These are phyloP conservation scores for Adansonia digitata DNA, from an alignment of 345 rosid species.

Conservation along the genomic window DNA sequence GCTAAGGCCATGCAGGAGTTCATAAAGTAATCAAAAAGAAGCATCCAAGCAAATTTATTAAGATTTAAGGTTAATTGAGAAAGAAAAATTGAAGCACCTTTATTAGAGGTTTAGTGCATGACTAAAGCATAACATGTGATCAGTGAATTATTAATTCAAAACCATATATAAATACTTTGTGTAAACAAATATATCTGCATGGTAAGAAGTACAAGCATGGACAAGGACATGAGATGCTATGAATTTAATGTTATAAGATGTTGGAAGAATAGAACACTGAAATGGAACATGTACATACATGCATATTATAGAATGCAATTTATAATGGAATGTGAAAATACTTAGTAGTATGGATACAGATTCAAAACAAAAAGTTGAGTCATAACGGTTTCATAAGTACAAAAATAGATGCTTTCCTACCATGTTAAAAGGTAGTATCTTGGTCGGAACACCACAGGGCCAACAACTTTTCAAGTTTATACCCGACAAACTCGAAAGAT, in stretches of 20 bases:
- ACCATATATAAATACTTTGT: not conserved
- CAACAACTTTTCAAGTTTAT: no score
- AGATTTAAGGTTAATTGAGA: not conserved
- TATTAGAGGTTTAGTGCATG: not conserved
- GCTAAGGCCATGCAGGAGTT: not conserved
- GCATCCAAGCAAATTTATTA: conserved; percentile 2
- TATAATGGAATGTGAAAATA: no score
- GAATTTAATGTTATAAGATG: not conserved
- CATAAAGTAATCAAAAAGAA: not conserved
- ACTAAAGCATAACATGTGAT: not conserved
- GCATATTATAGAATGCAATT: no score
- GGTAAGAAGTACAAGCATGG: not conserved
- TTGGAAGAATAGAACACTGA: not conserved
- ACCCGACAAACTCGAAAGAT: no score
- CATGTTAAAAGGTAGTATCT: no score
- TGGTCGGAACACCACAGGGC: no score
- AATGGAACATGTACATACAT: no score
- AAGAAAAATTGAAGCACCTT: not conserved
- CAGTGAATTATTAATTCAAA: not conserved
- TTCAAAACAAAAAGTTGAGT: no score
- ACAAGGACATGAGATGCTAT: not conserved
- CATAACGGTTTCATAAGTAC: no score
- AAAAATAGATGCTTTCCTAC: no score
- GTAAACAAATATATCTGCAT: conserved; percentile 1
- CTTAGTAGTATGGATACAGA: no score